phyloP scores from a whole-genome alignment of 805 yeast genomes.

The Ogataea glucozyma region DNA sequence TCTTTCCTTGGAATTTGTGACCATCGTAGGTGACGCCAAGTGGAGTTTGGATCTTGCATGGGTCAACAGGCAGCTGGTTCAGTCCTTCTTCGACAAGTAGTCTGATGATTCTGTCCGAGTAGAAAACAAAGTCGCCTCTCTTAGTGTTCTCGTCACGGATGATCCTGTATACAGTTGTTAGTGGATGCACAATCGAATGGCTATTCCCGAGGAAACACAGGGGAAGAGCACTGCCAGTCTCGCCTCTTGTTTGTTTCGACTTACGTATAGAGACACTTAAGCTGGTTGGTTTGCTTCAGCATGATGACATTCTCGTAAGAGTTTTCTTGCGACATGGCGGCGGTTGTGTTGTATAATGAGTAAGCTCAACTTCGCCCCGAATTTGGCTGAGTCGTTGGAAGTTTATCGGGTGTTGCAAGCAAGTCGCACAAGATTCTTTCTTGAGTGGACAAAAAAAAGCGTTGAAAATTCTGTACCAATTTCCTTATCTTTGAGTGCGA shows the following conservation, averaged over 20 bases:
- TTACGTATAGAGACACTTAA: constrained; percentile 76
- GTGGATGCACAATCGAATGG: not conserved
- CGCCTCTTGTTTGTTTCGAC: constrained; percentile 21
- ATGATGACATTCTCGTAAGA: constrained; percentile 56
- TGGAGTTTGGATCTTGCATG: constrained; percentile 68
- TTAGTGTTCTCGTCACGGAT: constrained; percentile 80
- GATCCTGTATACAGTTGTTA: constrained; percentile 42
- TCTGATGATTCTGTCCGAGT: constrained; percentile 92
- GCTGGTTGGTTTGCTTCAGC: constrained; percentile 87
- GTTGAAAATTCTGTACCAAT: not conserved
- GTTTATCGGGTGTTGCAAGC: too few relatives aligned
- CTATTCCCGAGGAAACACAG: not conserved
- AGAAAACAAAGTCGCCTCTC: constrained; percentile 92
- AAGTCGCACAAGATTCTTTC: too few relatives aligned
- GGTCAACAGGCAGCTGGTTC: constrained; percentile 87
- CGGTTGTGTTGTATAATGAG: not conserved
- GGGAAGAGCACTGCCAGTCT: too few relatives aligned
- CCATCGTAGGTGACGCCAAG: constrained; percentile 75
- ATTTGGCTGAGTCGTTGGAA: too few relatives aligned
- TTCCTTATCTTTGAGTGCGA: not conserved
- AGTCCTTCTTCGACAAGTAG: constrained; percentile 93
- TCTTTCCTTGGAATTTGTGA: constrained; percentile 81
- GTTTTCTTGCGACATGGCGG: constrained; percentile 18
- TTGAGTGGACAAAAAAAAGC: too few relatives aligned
- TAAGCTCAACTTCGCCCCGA: not conserved